Evolutionary conservation across 2,329 filamentous ascomycete species (phyloP).

Genomic region (Sphaerulina musiva): DNA sequence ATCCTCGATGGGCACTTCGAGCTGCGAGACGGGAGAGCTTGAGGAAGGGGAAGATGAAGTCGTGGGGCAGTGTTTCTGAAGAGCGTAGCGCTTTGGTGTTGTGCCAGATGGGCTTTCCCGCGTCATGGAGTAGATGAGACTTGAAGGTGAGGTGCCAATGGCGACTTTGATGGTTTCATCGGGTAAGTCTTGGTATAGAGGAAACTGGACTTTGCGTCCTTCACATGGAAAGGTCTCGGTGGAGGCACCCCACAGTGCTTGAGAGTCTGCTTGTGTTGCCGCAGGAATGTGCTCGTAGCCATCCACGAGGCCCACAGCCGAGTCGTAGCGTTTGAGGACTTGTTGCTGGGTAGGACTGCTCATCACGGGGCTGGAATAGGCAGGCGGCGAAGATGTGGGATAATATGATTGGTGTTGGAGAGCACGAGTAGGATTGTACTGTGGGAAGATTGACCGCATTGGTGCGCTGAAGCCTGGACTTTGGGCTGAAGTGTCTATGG

Average conservation of each 20-base stretch:
- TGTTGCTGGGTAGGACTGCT: constrained; percentile 28
- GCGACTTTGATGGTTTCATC: constrained; percentile 19
- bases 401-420: constrained; percentile 64
- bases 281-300: constrained; percentile 30
- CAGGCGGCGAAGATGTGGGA: constrained; percentile 57
- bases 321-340: constrained; percentile 25
- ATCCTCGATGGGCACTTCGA: constrained; percentile 19
- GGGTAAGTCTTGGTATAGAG: constrained; percentile 21
- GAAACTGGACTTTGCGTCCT: constrained; percentile 28
- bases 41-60: constrained; percentile 8
- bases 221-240: constrained; percentile 20
- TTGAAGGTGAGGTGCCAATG: constrained; percentile 21
- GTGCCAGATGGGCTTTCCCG: constrained; percentile 8
- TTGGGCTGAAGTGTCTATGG: constrained; percentile 2
- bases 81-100: constrained; percentile 19
- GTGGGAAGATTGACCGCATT: constrained; percentile 68
- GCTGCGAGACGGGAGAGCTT: constrained; percentile 21
- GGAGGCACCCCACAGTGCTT: constrained; percentile 28
- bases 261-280: constrained; percentile 25
- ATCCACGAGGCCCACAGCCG: constrained; percentile 25
- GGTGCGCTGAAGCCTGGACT: constrained; percentile 32
- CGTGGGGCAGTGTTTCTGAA: constrained; percentile 25
- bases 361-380: constrained; percentile 48
- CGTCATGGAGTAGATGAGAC: constrained; percentile 27
- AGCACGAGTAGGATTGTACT: constrained; percentile 62